Base-by-base conservation (phyloP, 306 rosid genomes). In the Cercis canadensis region DNA sequence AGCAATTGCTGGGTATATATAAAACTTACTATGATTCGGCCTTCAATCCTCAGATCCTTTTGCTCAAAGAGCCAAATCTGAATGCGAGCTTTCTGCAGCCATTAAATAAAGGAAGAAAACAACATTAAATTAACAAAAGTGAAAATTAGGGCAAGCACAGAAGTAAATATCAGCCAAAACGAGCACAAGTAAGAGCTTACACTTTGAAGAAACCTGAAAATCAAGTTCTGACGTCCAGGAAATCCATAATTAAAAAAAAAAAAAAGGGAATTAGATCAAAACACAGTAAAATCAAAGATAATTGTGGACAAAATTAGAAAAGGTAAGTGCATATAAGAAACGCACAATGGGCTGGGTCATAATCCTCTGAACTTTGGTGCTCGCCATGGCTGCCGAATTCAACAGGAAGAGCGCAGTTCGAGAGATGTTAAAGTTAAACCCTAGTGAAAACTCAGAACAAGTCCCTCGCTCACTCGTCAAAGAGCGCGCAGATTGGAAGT, bases 311-410 rank as follows among this genome's bases (percentile, higher is more conserved):
- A 13, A 11, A 44, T 24, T 7, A 19, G 4, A 45, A 15, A 54
- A 17, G 0, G 39, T 7, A 63, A 44, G 52, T 0, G n/a, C 29
- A 24, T 47, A 67, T 31, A 73, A 50, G 64, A 51, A 60, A 57
- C 81, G 8, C 71, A 88, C 97, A 54, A 91, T 91, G 34, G 96
- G 97, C 44, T 91, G 97, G 83, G 96, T 91, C 97, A 91, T 91
- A 75, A 91, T 90, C 92, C 97, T 78, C 92, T 91, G 96, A 53
- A 91, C 97, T 78, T 91, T 91, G 71, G 97, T 88, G 83, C 97
- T 91, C 66, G 97, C 96, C 97, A 91, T 91, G 75, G 87, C 83
- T 81, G 70, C 75, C 33, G 13, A 63, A 29, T 13, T 51, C 11
- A 10, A 13, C 18, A n/a, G 14, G 47, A n/a, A 43, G n/a, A 43